phyloP scores from a whole-genome alignment of 169 alveolate genomes.

The Plasmodium cynomolgi region DNA sequence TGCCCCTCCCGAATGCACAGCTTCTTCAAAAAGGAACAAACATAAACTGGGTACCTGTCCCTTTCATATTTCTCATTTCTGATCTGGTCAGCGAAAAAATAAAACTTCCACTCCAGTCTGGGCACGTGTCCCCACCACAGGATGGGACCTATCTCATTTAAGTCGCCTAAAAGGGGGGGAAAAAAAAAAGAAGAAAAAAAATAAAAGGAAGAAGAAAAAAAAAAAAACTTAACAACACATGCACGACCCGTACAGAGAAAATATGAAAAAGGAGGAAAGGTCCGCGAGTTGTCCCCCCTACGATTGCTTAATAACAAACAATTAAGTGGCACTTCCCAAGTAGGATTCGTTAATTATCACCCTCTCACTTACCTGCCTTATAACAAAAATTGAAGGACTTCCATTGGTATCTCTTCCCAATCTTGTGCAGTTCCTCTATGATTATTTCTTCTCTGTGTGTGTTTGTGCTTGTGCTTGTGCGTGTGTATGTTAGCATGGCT shows the following conservation, averaged over 20 bases:
- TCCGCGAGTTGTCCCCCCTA: neutral
- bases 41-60: slow-evolving; percentile 29
- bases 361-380: slow-evolving; percentile 27
- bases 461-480: too few relatives aligned
- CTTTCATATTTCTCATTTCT: slow-evolving; percentile 21
- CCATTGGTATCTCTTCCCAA: slow-evolving; percentile 27
- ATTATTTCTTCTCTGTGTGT: slow-evolving; percentile 27
- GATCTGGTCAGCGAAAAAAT: slow-evolving; percentile 21
- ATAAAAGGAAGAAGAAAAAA: neutral
- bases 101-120: slow-evolving; percentile 59
- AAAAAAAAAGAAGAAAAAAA: neutral
- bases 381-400: slow-evolving; percentile 14
- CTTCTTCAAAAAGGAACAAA: slow-evolving; percentile 63
- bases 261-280: neutral
- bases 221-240: neutral
- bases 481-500: slow-evolving; percentile 51
- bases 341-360: neutral
- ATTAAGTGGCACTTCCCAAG: neutral
- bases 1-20: slow-evolving; percentile 31
- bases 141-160: slow-evolving; percentile 49
- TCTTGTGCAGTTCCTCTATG: slow-evolving; percentile 50
- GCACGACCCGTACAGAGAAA: neutral
- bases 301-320: neutral
- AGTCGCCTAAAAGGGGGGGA: neutral
- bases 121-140: slow-evolving; percentile 75